Evolutionary conservation across 345 rosid species (phyloP).

Genomic region (Eutrema japonicum): DNA sequence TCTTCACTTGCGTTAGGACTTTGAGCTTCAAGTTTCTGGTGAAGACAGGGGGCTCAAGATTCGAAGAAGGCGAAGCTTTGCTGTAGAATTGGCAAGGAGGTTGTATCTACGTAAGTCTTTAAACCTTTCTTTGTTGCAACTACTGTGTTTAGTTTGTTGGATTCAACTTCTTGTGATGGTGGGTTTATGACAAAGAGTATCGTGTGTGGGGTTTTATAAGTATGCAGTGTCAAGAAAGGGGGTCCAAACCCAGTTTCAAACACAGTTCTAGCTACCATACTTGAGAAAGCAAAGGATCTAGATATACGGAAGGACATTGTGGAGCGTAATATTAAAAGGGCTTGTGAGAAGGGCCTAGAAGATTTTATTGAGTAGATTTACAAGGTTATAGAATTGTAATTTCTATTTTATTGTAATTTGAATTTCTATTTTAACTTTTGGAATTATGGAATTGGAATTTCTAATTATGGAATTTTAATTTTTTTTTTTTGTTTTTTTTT

Average conservation of each 20-base stretch:
- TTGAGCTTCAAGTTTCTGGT: slow-evolving; percentile 31
- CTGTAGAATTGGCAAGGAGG: slow-evolving; percentile 85
- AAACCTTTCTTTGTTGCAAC: slow-evolving; percentile 9
- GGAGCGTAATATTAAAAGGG: slow-evolving; percentile 91
- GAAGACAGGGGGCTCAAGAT: slow-evolving; percentile 80
- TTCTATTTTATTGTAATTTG: too few species aligned
- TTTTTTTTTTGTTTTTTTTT: too few species aligned
- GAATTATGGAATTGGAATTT: too few species aligned
- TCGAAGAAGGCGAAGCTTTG: slow-evolving; percentile 80
- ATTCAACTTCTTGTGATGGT: slow-evolving; percentile 4
- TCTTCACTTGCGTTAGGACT: neutral
- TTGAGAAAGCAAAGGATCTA: slow-evolving; percentile 87
- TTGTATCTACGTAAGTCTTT: slow-evolving; percentile 83
- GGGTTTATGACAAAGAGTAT: slow-evolving; percentile 3
- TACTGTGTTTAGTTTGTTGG: slow-evolving; percentile 19
- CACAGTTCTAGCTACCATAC: slow-evolving; percentile 68
- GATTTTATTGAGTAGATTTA: too few species aligned
- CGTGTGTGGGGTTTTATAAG: slow-evolving; percentile 15
- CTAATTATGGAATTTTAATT: too few species aligned
- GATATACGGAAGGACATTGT: slow-evolving; percentile 92
- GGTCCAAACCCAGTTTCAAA: slow-evolving; percentile 86
- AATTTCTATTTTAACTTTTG: too few species aligned
- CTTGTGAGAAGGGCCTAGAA: slow-evolving; percentile 54
- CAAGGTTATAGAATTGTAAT: too few species aligned
- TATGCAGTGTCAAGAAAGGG: slow-evolving; percentile 79